Evolutionary conservation across 2,329 filamentous ascomycete genomes (phyloP).

Genomic region (Fusarium praegraminearum): DNA sequence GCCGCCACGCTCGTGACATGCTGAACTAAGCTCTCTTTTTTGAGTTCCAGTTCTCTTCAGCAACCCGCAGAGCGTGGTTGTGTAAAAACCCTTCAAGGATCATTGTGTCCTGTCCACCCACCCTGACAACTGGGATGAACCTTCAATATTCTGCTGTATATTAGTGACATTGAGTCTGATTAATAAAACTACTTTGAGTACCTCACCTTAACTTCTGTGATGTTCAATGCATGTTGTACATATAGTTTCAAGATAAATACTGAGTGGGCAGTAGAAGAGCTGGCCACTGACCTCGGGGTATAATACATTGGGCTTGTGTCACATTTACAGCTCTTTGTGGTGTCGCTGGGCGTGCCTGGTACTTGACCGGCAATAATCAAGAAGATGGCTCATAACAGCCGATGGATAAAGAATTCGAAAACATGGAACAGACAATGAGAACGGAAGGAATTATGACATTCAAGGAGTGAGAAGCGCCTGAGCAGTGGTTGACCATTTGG

Average conservation of each 20-base stretch:
- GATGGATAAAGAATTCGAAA: background rate
- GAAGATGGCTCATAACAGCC: background rate
- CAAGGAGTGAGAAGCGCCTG: too few relatives aligned
- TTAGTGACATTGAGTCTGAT: slow-evolving; percentile 45
- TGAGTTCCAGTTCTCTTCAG: background rate
- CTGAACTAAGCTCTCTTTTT: slow-evolving; percentile 38
- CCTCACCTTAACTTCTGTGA: rapidly evolving
- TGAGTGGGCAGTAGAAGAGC: too few relatives aligned
- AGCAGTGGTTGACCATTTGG: too few relatives aligned
- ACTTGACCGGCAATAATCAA: background rate
- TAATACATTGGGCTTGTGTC: background rate
- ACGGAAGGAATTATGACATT: too few relatives aligned
- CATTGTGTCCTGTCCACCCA: slow-evolving; percentile 7
- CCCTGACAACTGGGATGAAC: slow-evolving; percentile 31
- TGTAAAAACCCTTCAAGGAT: slow-evolving; percentile 35
- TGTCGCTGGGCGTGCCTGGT: background rate
- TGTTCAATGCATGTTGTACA: background rate
- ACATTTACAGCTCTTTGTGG: background rate
- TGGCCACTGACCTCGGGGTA: too few relatives aligned
- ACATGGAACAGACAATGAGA: too few relatives aligned
- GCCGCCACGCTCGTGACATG: slow-evolving; percentile 44
- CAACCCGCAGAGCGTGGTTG: slow-evolving; percentile 38
- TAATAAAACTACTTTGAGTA: slow-evolving; percentile 21
- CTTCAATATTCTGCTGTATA: slow-evolving; percentile 48
- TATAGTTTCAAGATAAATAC: too few relatives aligned